Conservation (phyloP, 352 stramenopile species). For the Globisporangium middletonii region DNA sequence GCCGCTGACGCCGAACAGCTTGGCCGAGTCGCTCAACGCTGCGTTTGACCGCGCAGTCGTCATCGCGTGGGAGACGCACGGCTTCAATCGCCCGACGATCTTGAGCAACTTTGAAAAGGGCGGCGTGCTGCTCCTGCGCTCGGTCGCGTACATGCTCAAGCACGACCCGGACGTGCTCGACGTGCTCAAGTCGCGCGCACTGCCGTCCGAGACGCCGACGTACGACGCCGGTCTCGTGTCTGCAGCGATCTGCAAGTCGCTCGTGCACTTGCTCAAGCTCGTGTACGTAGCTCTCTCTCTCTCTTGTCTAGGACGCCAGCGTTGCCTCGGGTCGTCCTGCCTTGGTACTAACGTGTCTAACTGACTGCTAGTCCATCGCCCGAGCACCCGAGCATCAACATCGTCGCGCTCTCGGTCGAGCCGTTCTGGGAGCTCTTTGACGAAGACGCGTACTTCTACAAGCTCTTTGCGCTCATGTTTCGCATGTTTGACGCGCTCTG, state of each 20-base stretch:
- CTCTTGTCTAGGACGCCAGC: background rate
- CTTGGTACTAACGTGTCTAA: background rate
- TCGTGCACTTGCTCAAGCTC: constrained; percentile 71
- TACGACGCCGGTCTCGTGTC: constrained; percentile 68
- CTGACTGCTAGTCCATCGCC: constrained; percentile 31
- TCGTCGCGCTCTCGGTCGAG: constrained; percentile 68
- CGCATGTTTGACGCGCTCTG: constrained; percentile 74
- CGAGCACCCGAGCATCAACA: constrained; percentile 62
- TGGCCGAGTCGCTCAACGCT: constrained; percentile 13
- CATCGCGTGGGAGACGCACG: constrained; percentile 68
- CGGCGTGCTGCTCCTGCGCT: constrained; percentile 60
- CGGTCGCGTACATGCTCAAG: constrained; percentile 61
- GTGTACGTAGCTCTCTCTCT: constrained; percentile 24
- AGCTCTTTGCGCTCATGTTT: constrained; percentile 73
- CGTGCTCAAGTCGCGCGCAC: constrained; percentile 41
- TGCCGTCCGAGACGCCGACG: constrained; percentile 47
- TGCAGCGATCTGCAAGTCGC: constrained; percentile 59
- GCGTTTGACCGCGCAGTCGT: constrained; percentile 30
- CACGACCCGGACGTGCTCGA: constrained; percentile 38
- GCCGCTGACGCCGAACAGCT: constrained; percentile 9
- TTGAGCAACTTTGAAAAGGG: constrained; percentile 77
- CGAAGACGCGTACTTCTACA: constrained; percentile 72
- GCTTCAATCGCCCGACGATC: constrained; percentile 57
- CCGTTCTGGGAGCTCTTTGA: constrained; percentile 84
- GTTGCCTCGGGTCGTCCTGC: background rate